A percentile compares a stretch with the other conserved stretches of the same genome.
phyloP scores from a whole-genome alignment of 108 stramenopile species.

The Cafeteria roenbergensis region DNA sequence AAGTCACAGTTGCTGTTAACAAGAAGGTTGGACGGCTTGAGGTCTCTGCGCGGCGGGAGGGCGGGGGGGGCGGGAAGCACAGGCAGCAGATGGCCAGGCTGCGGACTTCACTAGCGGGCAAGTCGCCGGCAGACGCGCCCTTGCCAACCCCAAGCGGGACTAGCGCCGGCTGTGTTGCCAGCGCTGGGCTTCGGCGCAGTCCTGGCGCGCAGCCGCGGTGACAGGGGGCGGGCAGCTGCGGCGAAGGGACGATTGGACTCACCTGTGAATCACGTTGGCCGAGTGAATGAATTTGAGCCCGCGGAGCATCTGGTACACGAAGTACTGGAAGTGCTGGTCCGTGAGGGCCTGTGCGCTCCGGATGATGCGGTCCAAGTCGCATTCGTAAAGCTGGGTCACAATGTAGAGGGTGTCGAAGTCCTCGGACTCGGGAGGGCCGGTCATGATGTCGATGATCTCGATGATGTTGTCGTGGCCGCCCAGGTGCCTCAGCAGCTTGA shows the following conservation, averaged over 20 bases:
- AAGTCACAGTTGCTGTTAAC: slow-evolving; percentile 8
- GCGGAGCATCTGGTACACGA: slow-evolving; percentile 48
- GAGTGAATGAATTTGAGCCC: slow-evolving; percentile 47
- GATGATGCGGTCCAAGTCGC: slow-evolving; percentile 42
- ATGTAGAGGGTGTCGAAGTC: slow-evolving; percentile 62
- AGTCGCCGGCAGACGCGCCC: no score
- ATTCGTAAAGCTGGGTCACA: slow-evolving; percentile 43
- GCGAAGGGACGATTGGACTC: slow-evolving; percentile 29
- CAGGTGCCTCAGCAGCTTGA: slow-evolving; percentile 73
- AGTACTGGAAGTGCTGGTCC: slow-evolving; percentile 46
- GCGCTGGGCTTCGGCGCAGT: no score
- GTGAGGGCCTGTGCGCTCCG: slow-evolving; percentile 29
- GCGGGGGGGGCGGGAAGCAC: no score
- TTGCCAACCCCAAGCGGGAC: no score
- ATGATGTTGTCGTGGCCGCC: slow-evolving; percentile 74
- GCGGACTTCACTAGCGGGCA: no score
- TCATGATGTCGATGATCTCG: slow-evolving; percentile 33
- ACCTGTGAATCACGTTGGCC: slow-evolving; percentile 24
- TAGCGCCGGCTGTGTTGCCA: no score
- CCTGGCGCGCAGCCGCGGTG: no score
- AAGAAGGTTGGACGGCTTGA: slow-evolving; percentile 42
- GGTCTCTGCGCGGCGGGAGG: no score
- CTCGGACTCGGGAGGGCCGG: slow-evolving; percentile 53
- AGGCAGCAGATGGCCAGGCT: no score
- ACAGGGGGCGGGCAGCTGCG: no score